Percentiles rank a stretch among this genome's conserved stretches.
phyloP scores from a whole-genome alignment of 805 yeast genomes.

The Diddensiella transvaalensis region DNA sequence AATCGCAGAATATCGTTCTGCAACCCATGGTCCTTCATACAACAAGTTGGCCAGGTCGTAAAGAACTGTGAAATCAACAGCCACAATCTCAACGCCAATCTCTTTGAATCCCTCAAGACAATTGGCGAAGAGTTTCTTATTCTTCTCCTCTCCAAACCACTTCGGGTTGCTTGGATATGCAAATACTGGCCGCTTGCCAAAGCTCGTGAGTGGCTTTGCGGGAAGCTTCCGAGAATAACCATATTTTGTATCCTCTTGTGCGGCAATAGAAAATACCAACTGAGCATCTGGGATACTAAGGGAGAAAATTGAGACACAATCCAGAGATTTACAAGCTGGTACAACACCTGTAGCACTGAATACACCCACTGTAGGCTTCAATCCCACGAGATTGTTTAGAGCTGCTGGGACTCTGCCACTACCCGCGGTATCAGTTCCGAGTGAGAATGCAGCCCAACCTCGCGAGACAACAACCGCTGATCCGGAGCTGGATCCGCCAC shows the following conservation, averaged over 20 bases:
- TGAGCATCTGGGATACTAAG: constrained; percentile 81
- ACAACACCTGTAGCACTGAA: constrained; percentile 90
- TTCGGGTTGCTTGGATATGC: constrained; percentile 72
- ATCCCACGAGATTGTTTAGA: constrained; percentile 83
- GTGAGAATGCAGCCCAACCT: constrained; percentile 82
- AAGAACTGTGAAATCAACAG: constrained; percentile 70
- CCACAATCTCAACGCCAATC: constrained; percentile 56
- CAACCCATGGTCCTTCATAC: constrained; percentile 99
- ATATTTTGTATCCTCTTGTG: constrained; percentile 68
- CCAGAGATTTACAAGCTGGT: constrained; percentile 94
- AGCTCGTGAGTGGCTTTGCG: constrained; percentile 54
- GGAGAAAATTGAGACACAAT: constrained; percentile 85
- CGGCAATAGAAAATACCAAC: constrained; percentile 63
- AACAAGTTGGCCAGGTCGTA: constrained; percentile 79
- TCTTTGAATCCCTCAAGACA: constrained; percentile 56
- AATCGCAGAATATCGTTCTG: constrained; percentile 86
- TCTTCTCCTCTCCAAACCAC: constrained; percentile 70
- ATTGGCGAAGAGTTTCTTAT: constrained; percentile 60
- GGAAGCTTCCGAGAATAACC: constrained; percentile 81
- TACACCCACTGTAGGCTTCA: constrained; percentile 88
- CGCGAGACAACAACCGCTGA: constrained; percentile 89
- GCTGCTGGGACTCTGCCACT: constrained; percentile 98
- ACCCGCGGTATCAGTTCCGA: constrained; percentile 98
- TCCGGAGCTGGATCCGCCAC: constrained; percentile 96
- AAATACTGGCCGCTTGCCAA: constrained; percentile 56